These are phyloP conservation scores for Populus deltoides DNA, from an alignment of 345 rosid species.

Conservation along the genomic window DNA sequence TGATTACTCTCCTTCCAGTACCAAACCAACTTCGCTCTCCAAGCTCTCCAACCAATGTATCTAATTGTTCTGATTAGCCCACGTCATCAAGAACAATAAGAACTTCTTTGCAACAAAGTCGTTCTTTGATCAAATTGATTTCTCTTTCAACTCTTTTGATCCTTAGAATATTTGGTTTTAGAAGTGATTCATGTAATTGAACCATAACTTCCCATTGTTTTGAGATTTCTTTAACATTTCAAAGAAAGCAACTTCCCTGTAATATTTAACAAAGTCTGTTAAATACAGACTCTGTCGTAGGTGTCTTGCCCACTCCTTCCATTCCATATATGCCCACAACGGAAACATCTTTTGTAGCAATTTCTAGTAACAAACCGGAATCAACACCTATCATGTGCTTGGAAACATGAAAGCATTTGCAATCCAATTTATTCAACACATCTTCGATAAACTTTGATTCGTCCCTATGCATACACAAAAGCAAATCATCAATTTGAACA, in stretches of 20 bases:
- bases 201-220: neutral
- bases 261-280: neutral
- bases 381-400: neutral
- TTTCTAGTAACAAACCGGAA: conserved; percentile 7
- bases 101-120: neutral
- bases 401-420: neutral
- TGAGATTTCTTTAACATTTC: neutral
- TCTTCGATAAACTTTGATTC: conserved; percentile 27
- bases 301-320: neutral
- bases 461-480: conserved; percentile 10
- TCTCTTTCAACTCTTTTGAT: conserved; percentile 2
- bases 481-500: neutral
- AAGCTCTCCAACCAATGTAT: neutral
- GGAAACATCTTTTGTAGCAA: neutral
- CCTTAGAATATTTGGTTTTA: neutral
- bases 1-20: neutral
- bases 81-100: conserved; percentile 18
- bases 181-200: neutral
- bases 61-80: neutral
- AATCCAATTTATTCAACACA: conserved; percentile 25
- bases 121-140: neutral
- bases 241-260: neutral
- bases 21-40: conserved; percentile 2
- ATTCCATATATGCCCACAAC: neutral
- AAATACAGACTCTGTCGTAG: neutral